Base-by-base conservation (phyloP, 208 protist genomes). In the Trypanosoma melophagium region DNA sequence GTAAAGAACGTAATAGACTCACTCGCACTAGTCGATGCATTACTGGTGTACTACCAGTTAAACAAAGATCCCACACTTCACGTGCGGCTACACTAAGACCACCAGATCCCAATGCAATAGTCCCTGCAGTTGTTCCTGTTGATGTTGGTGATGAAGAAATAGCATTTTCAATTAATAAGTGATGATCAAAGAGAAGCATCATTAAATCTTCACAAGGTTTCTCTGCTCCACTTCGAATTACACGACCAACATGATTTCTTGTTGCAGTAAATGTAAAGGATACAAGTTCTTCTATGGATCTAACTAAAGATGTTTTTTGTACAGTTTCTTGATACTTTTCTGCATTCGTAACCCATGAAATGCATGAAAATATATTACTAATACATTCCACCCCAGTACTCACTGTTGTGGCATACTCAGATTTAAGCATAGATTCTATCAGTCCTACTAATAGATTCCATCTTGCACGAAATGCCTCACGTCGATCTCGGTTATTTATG, bases 381-480 rank as follows among this genome's bases (percentile, higher is more conserved):
- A 86, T 73, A n/a, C 71, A 69, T 59, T 85, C 77, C 55, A 86
- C 77, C 12, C 80, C 86, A 38, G 80, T 71, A 19, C 77, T 79
- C 13, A 89, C 80, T 19, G 80, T 45, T 22, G 80, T 74, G n/a
- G 80, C 74, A 54, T 79, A 83, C 14, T 60, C 21, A 0, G 83
- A 89, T 16, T 55, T 53, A 5, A 92, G 54, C 41, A 89, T 71
- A 8, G 60, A 61, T 59, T 83, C 67, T 35, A 92, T 79, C 22
- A 84, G 35, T 50, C 57, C 64, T 10, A 82, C 49, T 56, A 80
- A 76, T 41, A 65, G 49, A 17, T 52, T 71, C 83, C 83, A 92
- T 19, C 81, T 77, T 22, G 57, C 19, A 38, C 73, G 69, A 73
- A 92, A 74, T 14, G 55, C 76, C 28, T 75, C 71, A 35, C 75